Conservation (phyloP, 345 rosid species). For the Moricandia arvensis region DNA sequence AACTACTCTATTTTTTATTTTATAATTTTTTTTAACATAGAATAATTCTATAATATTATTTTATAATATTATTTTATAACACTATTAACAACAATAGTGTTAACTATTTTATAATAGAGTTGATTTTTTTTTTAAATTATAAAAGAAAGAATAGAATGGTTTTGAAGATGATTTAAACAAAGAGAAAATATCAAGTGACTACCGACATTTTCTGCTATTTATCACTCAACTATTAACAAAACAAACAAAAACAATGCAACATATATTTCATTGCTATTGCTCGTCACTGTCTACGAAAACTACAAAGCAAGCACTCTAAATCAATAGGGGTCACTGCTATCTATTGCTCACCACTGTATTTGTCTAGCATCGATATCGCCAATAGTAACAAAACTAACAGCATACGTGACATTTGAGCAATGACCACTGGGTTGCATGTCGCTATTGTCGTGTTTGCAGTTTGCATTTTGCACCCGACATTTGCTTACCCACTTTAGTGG, state of each 20-base stretch:
- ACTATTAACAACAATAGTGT: too few species aligned
- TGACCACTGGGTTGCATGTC: constrained; percentile 23
- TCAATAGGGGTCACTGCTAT: background rate
- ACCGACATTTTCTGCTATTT: background rate
- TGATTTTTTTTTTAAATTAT: too few species aligned
- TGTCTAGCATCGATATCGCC: background rate
- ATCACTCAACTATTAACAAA: background rate
- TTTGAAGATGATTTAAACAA: background rate
- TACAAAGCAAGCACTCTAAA: background rate
- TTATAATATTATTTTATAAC: too few species aligned
- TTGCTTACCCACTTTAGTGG: constrained; percentile 34
- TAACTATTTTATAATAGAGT: too few species aligned
- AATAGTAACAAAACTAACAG: constrained; percentile 1
- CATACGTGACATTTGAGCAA: background rate
- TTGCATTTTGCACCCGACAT: constrained; percentile 36
- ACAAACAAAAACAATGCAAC: background rate
- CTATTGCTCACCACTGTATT: constrained; percentile 12
- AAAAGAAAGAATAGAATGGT: too few species aligned
- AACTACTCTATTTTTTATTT: too few species aligned
- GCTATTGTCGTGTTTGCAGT: constrained; percentile 17
- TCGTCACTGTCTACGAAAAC: constrained; percentile 10
- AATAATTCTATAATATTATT: too few species aligned
- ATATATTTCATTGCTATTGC: background rate
- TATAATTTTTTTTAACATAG: too few species aligned
- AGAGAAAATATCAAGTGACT: background rate